Evolutionary conservation across 148 eudicot species (phyloP).

Genomic region (Heliamphora exappendiculata): DNA sequence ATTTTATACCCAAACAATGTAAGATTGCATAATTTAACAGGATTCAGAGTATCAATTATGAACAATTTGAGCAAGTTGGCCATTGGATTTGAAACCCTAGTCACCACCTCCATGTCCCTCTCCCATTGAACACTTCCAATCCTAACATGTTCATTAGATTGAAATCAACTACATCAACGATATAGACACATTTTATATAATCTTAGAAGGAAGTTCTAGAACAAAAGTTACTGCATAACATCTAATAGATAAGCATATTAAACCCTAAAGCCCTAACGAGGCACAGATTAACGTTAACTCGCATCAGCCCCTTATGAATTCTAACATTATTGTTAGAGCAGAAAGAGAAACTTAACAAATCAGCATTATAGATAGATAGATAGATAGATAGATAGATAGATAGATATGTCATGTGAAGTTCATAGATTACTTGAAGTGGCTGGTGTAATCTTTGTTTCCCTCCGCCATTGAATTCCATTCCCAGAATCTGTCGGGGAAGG

Average conservation of each 20-base stretch:
- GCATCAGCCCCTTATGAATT: neutral
- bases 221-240: neutral
- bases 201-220: neutral
- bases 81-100: too few relatives aligned
- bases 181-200: too few relatives aligned
- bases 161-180: too few relatives aligned
- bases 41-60: too few relatives aligned
- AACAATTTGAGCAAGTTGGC: too few relatives aligned
- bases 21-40: too few relatives aligned
- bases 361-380: neutral
- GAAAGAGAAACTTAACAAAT: neutral
- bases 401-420: neutral
- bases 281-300: neutral
- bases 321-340: neutral
- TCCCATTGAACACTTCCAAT: too few relatives aligned
- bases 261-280: neutral
- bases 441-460: slow-evolving; percentile 47
- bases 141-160: too few relatives aligned
- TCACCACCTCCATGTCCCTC: too few relatives aligned
- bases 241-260: neutral
- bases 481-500: slow-evolving; percentile 51
- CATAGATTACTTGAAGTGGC: slow-evolving; percentile 53
- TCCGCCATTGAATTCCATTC: slow-evolving; percentile 56
- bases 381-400: neutral
- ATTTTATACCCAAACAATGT: too few relatives aligned